Percentiles rank a stretch among this genome's conserved stretches.
phyloP scores from a whole-genome alignment of 1,284 basidiomycete genomes.

The Quambalaria eucalypti region DNA sequence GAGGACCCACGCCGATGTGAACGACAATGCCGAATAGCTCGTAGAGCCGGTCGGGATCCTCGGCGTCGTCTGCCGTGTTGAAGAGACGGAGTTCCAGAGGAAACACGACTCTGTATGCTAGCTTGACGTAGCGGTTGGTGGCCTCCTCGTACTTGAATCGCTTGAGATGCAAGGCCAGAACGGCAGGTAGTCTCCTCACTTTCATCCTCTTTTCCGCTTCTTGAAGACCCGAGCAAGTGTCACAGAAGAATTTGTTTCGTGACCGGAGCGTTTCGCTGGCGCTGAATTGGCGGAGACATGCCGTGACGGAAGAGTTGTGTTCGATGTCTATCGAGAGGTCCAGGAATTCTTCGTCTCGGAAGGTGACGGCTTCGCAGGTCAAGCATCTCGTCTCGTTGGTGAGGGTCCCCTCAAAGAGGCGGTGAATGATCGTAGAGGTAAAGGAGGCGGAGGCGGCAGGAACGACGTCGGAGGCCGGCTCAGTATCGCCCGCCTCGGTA shows the following conservation, averaged over 20 bases:
- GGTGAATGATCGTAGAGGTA: constrained; percentile 69
- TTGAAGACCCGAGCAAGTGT: constrained; percentile 87
- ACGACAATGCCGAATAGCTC: constrained; percentile 91
- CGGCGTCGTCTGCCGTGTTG: constrained; percentile 88
- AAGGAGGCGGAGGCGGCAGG: too few relatives aligned
- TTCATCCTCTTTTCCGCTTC: constrained; percentile 99
- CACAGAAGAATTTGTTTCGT: constrained; percentile 97
- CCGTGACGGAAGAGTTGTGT: constrained; percentile 88
- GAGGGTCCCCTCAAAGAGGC: constrained; percentile 80
- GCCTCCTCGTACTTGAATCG: constrained; percentile 91
- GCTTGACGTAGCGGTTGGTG: constrained; percentile 70
- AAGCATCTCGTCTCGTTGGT: constrained; percentile 95
- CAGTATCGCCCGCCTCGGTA: neutral
- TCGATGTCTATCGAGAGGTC: constrained; percentile 97
- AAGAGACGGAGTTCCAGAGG: constrained; percentile 86
- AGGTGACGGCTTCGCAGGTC: constrained; percentile 82
- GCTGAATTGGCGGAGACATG: constrained; percentile 89
- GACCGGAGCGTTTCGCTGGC: constrained; percentile 96
- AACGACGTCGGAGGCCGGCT: neutral
- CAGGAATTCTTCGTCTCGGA: constrained; percentile 88
- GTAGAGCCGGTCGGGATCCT: constrained; percentile 76
- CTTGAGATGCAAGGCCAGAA: constrained; percentile 89
- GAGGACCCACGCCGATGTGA: constrained; percentile 89
- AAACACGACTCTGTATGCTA: constrained; percentile 90
- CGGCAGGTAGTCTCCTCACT: constrained; percentile 86